phyloP scores from a whole-genome alignment of 345 rosid species.

The Mercurialis annua region DNA sequence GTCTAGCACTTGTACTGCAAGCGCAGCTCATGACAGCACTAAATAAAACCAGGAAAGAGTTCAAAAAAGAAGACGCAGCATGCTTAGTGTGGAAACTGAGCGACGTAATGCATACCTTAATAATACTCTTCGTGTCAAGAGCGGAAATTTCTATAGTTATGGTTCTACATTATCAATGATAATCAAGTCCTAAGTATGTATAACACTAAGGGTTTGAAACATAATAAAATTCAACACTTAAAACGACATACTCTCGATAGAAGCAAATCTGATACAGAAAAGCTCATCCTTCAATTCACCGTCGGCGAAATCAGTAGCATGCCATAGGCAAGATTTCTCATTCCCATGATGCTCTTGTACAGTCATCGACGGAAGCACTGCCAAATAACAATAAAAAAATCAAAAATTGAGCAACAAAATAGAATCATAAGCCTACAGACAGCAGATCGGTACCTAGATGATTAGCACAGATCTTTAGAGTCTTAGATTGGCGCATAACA shows the following conservation, averaged over 20 bases:
- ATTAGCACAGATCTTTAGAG: constrained; percentile 98
- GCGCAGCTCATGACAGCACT: too few species aligned
- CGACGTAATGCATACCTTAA: too few species aligned
- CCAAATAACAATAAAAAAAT: neutral
- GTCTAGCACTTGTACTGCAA: too few species aligned
- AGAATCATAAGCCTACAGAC: neutral
- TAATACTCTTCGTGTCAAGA: too few species aligned
- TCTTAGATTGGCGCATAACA: constrained; percentile 87
- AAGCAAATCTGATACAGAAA: constrained; percentile 73
- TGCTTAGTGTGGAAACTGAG: too few species aligned
- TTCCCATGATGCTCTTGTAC: constrained; percentile 72
- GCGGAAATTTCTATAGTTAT: too few species aligned
- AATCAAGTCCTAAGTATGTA: too few species aligned
- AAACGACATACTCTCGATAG: constrained; percentile 56
- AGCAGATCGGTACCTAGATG: constrained; percentile 51
- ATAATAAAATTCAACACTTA: neutral
- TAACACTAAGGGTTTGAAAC: too few species aligned
- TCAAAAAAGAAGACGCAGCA: too few species aligned
- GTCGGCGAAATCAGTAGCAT: constrained; percentile 69
- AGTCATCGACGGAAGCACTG: constrained; percentile 48
- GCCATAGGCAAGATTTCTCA: constrained; percentile 77
- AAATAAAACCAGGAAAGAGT: too few species aligned
- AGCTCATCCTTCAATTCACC: constrained; percentile 74
- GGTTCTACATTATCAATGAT: too few species aligned
- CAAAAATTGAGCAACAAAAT: neutral